These are phyloP conservation scores for Phialemonium atrogriseum DNA, from an alignment of 2,329 filamentous ascomycete genomes.

Conservation along the genomic window DNA sequence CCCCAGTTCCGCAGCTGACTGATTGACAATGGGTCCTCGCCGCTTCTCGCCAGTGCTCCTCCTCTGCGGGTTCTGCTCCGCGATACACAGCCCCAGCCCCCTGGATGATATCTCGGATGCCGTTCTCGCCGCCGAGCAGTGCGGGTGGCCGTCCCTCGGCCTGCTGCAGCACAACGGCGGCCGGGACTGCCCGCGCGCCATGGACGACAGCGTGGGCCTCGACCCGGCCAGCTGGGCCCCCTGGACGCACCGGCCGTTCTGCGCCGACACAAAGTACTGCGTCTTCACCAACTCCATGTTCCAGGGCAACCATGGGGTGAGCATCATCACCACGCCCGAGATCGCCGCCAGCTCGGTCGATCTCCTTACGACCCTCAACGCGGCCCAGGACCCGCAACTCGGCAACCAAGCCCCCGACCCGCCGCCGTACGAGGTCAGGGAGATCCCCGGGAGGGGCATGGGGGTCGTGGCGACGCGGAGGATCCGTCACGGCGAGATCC, in stretches of 20 bases:
- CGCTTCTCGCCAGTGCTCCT: background rate
- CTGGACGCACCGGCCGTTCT: slow-evolving; percentile 18
- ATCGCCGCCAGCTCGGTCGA: too few relatives aligned
- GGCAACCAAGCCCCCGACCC: too few relatives aligned
- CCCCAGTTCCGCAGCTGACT: background rate
- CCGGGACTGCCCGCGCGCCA: background rate
- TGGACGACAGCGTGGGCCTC: background rate
- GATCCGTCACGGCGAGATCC: slow-evolving; percentile 20
- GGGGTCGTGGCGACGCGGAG: slow-evolving; percentile 22
- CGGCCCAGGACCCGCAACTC: too few relatives aligned
- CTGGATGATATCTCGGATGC: too few relatives aligned
- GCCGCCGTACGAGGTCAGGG: slow-evolving; percentile 17
- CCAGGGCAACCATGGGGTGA: slow-evolving; percentile 6
- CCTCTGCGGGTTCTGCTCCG: background rate
- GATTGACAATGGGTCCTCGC: background rate
- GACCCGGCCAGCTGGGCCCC: slow-evolving; percentile 10
- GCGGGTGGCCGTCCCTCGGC: background rate
- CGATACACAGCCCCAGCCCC: background rate
- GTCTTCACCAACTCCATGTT: slow-evolving; percentile 14
- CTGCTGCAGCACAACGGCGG: background rate
- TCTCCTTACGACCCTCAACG: too few relatives aligned
- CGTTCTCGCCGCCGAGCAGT: background rate
- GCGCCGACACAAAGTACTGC: slow-evolving; percentile 15
- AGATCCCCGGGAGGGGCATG: slow-evolving; percentile 20
- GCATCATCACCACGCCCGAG: background rate